phyloP scores from a whole-genome alignment of 306 rosid genomes.

The Cercis canadensis region DNA sequence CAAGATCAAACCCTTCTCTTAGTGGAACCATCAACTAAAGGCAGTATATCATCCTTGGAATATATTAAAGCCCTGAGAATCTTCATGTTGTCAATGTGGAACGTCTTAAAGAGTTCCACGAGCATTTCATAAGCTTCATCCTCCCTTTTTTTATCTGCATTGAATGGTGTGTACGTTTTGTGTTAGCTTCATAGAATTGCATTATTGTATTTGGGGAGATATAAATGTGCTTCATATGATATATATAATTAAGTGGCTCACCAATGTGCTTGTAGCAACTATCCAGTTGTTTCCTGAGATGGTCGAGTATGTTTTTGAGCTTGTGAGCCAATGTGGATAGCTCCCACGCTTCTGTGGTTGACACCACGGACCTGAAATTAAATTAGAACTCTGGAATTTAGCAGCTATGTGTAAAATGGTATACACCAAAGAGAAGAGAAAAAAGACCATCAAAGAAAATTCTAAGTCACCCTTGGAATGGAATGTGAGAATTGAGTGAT shows the following conservation, averaged over 20 bases:
- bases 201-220: too few relatives aligned
- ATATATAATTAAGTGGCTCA: constrained; percentile 18
- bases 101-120: constrained; percentile 39
- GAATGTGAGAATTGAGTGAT: neutral
- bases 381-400: neutral
- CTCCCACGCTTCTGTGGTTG: constrained; percentile 71
- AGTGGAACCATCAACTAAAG: constrained; percentile 61
- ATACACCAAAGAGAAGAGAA: neutral
- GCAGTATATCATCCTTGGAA: constrained; percentile 55
- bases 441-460: constrained; percentile 23
- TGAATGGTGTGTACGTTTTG: neutral
- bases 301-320: constrained; percentile 55
- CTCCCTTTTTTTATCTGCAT: constrained; percentile 56
- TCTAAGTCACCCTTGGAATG: neutral
- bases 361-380: constrained; percentile 54
- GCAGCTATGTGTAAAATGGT: neutral
- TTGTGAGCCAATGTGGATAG: constrained; percentile 67
- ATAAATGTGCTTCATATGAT: neutral
- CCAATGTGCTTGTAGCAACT: constrained; percentile 51
- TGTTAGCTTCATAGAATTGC: constrained; percentile 10
- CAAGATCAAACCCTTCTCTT: constrained; percentile 59
- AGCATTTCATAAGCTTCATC: constrained; percentile 55
- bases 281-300: constrained; percentile 57
- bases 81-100: constrained; percentile 67
- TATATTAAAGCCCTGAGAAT: constrained; percentile 62